Base-by-base conservation (phyloP, 2,329 filamentous ascomycete species). In the Beauveria medogensis region DNA sequence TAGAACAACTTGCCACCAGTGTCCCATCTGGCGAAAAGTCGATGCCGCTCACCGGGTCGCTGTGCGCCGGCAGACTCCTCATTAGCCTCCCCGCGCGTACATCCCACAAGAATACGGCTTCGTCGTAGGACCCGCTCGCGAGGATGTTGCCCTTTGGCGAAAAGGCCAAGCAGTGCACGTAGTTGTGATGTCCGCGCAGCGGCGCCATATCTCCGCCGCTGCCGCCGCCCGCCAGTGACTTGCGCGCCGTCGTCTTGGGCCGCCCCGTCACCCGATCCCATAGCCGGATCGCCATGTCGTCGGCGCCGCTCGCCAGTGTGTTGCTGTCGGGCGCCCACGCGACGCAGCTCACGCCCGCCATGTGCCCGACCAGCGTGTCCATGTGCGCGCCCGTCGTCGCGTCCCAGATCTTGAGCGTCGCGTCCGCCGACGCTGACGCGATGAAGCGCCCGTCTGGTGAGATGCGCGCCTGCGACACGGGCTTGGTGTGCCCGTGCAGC, bases 81-180 rank as follows among this genome's bases (percentile, higher is more conserved):
- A 99, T 96, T 40, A 94, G 80, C 24, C 88, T 81, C 0, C 91
- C 92, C 0, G 91, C 91, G 16, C 94, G 83, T 16, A 97, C 90
- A 73, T 99, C 94, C 94, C 94, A 99, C 5, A 99, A 76, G 65
- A 96, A 97, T 0, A 99, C 91, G 5, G 94, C 94, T 77, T 99
- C 94, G 67, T 99, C 94, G 74, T 97, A 97, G 65, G 90, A 95
- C 14, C 94, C 94, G 66, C 90, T 95, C 18, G 92, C 94, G 40
- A 99, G 83, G 71, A 97, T 96, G 70, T 99, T 99, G 26, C 94
- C 94, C 73, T 97, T 97, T 2, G 94, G 94, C n/a, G 91, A 93
- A 73, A 97, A 97, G 6, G 92, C 92, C 40, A 99, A 80, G 55
- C 89, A 91, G 75, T 96, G 96, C 37, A 99, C 88, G 74, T 97